Base-by-base conservation (phyloP, 1,284 basidiomycete genomes). In the Cerrena zonata region DNA sequence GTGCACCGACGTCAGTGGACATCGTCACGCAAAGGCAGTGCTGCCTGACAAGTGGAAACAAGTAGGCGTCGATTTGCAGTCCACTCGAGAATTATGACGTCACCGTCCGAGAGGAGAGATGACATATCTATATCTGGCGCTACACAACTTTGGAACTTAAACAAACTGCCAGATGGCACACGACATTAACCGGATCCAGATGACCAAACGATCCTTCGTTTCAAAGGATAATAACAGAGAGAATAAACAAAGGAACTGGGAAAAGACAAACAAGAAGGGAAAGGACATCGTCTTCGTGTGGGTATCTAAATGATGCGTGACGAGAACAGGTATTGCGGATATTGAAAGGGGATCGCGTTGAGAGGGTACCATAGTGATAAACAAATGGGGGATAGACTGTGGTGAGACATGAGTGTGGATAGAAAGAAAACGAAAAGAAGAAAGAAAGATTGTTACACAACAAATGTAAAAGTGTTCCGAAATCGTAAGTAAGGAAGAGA, bases 281-380 rank as follows among this genome's bases (percentile, higher is more conserved):
- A 19, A 39, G 37, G 47, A n/a, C 4, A 5, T 15, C 30, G 24
- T 15, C 13, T n/a, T 22, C 39, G 21, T 15, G 24, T 30, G 38
- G 34, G 37, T 34, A 30, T 43, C 43, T 36, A 44, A 52, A 24
- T 22, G 19, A 30, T 19, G 27, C 26, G 37, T n/a, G n/a, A n/a
- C n/a, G n/a, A 34, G 25, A 37, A 26, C 37, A 40, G 41, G 23
- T 38, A 37, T 22, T 19, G 40, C 22, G 27, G 30, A 43, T n/a
- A n/a, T n/a, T n/a, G n/a, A n/a, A n/a, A n/a, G n/a, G n/a, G n/a
- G n/a, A n/a, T n/a, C n/a, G n/a, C n/a, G n/a, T n/a, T n/a, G n/a
- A n/a, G n/a, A n/a, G 42, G 18, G 18, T 44, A 7, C 11, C 10
- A 18, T 44, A 7, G 18, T 22, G 25, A 18, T 11, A 44, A 7